Evolutionary conservation across 495 filamentous ascomycete species (phyloP).

Genomic region (Aspergillus homomorphus): DNA sequence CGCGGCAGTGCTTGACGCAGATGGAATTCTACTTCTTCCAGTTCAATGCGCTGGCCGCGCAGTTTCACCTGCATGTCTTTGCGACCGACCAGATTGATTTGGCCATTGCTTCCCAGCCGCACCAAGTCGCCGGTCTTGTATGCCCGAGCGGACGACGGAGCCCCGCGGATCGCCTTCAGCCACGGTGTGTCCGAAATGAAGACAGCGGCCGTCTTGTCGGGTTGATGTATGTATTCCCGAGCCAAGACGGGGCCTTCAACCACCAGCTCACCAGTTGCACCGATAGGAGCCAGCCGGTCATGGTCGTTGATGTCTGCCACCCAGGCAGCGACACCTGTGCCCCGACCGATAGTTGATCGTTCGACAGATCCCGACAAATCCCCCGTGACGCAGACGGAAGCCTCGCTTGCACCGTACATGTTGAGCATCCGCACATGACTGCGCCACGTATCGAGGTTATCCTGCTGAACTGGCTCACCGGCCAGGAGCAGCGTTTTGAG

Average conservation of each 20-base stretch:
- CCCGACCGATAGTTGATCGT: constrained; percentile 25
- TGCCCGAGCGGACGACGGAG: background rate
- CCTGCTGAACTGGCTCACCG: constrained; percentile 20
- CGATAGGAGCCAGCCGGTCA: constrained; percentile 37
- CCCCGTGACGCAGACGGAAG: constrained; percentile 13
- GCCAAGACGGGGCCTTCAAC: constrained; percentile 44
- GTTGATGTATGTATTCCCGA: constrained; percentile 39
- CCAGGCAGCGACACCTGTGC: constrained; percentile 27
- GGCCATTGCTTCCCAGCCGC: constrained; percentile 11
- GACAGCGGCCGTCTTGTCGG: constrained; percentile 25
- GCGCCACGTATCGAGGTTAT: constrained; percentile 19
- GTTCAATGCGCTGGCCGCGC: constrained; percentile 41
- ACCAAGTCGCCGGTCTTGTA: constrained; percentile 33
- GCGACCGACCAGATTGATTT: constrained; percentile 20
- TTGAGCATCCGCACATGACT: constrained; percentile 19
- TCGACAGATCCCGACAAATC: constrained; percentile 22
- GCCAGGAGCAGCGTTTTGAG: constrained; percentile 21
- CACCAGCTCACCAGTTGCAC: constrained; percentile 43
- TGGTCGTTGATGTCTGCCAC: constrained; percentile 37
- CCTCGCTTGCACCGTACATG: constrained; percentile 41
- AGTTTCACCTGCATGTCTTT: constrained; percentile 43
- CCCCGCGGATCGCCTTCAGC: constrained; percentile 22
- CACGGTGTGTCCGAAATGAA: constrained; percentile 38
- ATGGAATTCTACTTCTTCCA: constrained; percentile 36
- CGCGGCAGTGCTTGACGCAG: constrained; percentile 6